Evolutionary conservation across 2,329 filamentous ascomycete genomes (phyloP).

Genomic region (Neophaeococcomyces aloes): DNA sequence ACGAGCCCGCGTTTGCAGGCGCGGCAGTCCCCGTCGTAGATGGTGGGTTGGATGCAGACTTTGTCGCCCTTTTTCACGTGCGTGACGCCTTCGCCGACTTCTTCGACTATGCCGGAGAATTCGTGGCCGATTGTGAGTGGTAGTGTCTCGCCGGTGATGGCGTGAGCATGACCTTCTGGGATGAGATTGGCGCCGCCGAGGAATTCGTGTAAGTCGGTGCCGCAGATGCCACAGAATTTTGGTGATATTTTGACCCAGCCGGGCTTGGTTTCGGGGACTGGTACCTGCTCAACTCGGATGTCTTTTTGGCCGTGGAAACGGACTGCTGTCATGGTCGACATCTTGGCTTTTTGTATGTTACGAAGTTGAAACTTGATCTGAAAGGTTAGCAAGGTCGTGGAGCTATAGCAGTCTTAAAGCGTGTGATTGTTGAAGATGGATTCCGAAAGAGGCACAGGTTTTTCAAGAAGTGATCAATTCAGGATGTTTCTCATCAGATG

Average conservation of each 20-base stretch:
- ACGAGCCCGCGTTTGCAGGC: conserved; percentile 43
- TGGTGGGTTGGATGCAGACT: conserved; percentile 44
- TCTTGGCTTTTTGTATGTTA: neutral
- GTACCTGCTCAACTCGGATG: conserved; percentile 34
- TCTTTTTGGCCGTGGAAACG: conserved; percentile 37
- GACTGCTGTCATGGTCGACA: conserved; percentile 35
- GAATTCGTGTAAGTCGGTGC: conserved; percentile 37
- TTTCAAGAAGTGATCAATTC: too few species aligned
- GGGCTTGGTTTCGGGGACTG: conserved; percentile 29
- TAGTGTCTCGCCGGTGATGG: conserved; percentile 42
- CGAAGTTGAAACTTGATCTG: too few species aligned
- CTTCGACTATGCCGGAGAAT: conserved; percentile 43
- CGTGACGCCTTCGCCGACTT: conserved; percentile 40
- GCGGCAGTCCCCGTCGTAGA: conserved; percentile 44
- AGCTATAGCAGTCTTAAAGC: too few species aligned
- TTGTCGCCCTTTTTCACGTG: conserved; percentile 40
- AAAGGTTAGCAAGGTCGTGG: too few species aligned
- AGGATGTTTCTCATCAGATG: too few species aligned
- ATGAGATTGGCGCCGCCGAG: conserved; percentile 39
- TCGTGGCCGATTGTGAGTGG: conserved; percentile 46
- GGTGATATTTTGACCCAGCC: conserved; percentile 32
- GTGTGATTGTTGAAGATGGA: too few species aligned
- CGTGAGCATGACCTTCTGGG: conserved; percentile 41
- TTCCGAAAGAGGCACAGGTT: too few species aligned
- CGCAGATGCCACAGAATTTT: conserved; percentile 26